phyloP scores from a whole-genome alignment of 768 basidiomycete species.

The Paxillus ammoniavirescens region DNA sequence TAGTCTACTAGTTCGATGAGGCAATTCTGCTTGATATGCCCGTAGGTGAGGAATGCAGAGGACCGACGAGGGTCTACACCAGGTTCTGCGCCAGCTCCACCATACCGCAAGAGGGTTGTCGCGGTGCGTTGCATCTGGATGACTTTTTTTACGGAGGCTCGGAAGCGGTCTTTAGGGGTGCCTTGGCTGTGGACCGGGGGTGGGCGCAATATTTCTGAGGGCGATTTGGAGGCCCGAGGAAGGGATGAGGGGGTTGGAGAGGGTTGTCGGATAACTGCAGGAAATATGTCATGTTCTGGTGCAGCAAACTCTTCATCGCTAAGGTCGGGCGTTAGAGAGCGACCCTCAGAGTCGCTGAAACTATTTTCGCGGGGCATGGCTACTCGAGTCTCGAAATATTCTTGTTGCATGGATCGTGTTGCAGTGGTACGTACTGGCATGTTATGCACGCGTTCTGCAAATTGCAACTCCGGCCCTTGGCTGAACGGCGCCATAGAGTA shows the following conservation, averaged over 20 bases:
- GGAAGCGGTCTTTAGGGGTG: slow-evolving; percentile 52
- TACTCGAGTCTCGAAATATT: too few species aligned
- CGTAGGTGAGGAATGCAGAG: slow-evolving; percentile 53
- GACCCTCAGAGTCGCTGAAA: slow-evolving; percentile 62
- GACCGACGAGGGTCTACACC: slow-evolving; percentile 66
- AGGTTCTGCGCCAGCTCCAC: slow-evolving; percentile 61
- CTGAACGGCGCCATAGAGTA: not conserved
- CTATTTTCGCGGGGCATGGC: slow-evolving; percentile 67
- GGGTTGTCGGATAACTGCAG: not conserved
- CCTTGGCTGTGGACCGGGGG: not conserved
- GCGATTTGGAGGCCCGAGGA: not conserved
- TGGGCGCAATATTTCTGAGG: not conserved
- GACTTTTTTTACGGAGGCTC: slow-evolving; percentile 55
- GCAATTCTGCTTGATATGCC: slow-evolving; percentile 59
- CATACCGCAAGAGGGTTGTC: slow-evolving; percentile 31
- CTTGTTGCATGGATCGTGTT: slow-evolving; percentile 35
- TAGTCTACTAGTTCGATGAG: slow-evolving; percentile 69
- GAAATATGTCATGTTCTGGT: slow-evolving; percentile 20
- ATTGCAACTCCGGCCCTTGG: too few species aligned
- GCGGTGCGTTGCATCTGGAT: slow-evolving; percentile 62
- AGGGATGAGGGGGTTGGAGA: not conserved
- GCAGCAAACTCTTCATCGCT: slow-evolving; percentile 39
- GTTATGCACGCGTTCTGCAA: too few species aligned
- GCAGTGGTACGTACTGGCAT: not conserved
- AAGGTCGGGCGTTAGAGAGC: slow-evolving; percentile 65